phyloP scores from a whole-genome alignment of 2,329 filamentous ascomycete species.

The Nannizzia gypsea region DNA sequence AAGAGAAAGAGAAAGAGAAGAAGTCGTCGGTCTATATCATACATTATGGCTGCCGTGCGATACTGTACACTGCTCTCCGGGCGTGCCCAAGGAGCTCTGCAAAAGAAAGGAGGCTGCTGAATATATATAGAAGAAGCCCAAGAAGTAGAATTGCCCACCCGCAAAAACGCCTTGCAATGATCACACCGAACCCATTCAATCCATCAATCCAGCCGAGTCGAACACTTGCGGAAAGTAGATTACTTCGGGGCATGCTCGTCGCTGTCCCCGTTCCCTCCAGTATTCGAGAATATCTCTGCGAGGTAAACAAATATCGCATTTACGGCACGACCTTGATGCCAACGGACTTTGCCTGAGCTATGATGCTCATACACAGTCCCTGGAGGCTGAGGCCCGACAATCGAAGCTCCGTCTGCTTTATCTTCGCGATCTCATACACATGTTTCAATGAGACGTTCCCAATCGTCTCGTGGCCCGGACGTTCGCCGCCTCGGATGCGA shows the following conservation, averaged over 20 bases:
- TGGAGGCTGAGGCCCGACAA: conserved; percentile 60
- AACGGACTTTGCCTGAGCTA: conserved; percentile 63
- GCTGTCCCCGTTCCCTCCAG: not conserved
- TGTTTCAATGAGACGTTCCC: conserved; percentile 87
- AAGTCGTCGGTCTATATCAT: conserved; percentile 5
- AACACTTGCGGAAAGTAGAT: not conserved
- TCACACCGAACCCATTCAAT: not conserved
- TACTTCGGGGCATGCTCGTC: not conserved
- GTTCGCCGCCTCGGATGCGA: conserved; percentile 61
- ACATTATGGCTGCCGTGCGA: not conserved
- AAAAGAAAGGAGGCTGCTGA: not conserved
- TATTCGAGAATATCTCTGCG: not conserved
- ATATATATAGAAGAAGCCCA: not conserved
- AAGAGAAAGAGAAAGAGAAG: conserved; percentile 5
- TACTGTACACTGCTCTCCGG: not conserved
- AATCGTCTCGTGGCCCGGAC: conserved; percentile 64
- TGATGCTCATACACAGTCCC: conserved; percentile 60
- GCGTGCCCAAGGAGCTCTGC: not conserved
- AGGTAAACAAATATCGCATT: not conserved
- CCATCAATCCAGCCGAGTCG: not conserved
- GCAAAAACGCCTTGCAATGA: conserved; percentile 6
- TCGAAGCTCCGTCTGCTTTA: conserved; percentile 71
- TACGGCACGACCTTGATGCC: conserved; percentile 60
- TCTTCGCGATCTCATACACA: conserved; percentile 93
- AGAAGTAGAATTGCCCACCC: not conserved